Conservation (phyloP, 257 asterid genomes). For the Primulina eburnea region DNA sequence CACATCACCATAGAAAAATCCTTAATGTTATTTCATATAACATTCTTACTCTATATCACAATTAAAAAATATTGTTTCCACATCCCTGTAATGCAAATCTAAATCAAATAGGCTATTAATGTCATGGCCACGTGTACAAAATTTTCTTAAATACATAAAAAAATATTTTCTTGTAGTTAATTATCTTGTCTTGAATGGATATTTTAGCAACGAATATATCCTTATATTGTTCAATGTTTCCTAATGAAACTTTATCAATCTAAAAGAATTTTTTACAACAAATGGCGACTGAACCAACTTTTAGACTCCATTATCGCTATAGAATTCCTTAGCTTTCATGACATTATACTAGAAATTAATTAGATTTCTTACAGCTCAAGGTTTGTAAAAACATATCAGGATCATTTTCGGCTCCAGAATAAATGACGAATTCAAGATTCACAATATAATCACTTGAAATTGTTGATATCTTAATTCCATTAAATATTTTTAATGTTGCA, state of each 20-base stretch:
- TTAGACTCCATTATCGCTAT: too few relatives aligned
- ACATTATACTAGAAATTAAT: too few relatives aligned
- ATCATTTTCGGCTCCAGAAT: background rate
- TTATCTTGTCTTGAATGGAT: background rate
- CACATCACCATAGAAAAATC: too few relatives aligned
- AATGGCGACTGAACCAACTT: too few relatives aligned
- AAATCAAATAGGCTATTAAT: background rate
- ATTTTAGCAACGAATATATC: too few relatives aligned
- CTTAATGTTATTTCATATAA: too few relatives aligned
- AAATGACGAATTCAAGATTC: background rate
- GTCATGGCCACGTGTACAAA: background rate
- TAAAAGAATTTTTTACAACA: too few relatives aligned
- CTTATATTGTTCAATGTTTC: too few relatives aligned
- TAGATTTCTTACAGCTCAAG: too few relatives aligned
- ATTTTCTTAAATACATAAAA: background rate
- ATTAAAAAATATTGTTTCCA: background rate
- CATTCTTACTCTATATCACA: too few relatives aligned
- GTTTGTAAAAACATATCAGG: background rate
- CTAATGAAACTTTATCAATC: too few relatives aligned
- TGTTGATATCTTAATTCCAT: background rate
- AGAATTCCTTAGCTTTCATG: too few relatives aligned
- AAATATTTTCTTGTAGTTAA: background rate
- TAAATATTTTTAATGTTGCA: background rate
- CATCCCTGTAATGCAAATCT: background rate
- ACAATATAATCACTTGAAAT: background rate